A percentile compares a stretch with the other conserved stretches of the same genome.
These are phyloP conservation scores for Eruca vesicaria DNA, from an alignment of 441 rosid genomes.

Conservation along the genomic window DNA sequence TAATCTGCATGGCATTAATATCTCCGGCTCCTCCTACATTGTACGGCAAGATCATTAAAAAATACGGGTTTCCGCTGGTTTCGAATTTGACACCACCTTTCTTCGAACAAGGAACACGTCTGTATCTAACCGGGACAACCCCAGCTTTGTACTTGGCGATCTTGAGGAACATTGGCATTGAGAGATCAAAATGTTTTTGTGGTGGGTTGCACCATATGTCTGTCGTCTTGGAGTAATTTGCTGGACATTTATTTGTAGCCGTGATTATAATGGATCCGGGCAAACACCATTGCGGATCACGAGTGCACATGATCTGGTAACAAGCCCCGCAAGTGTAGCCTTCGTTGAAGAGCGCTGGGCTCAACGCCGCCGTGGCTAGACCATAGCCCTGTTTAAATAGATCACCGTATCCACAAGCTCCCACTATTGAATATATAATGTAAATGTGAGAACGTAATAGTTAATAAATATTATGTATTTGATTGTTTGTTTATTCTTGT, in stretches of 20 bases:
- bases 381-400: constrained; percentile 58
- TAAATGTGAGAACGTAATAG: background rate
- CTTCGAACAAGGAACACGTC: constrained; percentile 43
- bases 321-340: constrained; percentile 62
- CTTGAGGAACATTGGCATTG: constrained; percentile 46
- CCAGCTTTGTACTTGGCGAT: constrained; percentile 52
- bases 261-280: constrained; percentile 47
- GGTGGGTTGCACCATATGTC: constrained; percentile 69
- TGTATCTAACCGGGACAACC: constrained; percentile 46
- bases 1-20: constrained; percentile 34
- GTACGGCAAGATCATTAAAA: constrained; percentile 36
- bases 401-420: constrained; percentile 67
- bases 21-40: constrained; percentile 66
- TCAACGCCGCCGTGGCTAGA: constrained; percentile 52
- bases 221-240: constrained; percentile 24
- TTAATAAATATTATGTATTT: background rate
- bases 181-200: constrained; percentile 51
- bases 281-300: constrained; percentile 48
- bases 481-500: background rate
- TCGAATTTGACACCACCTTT: constrained; percentile 56
- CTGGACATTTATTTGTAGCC: constrained; percentile 71
- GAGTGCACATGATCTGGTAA: constrained; percentile 47
- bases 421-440: too few species aligned
- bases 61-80: constrained; percentile 48
- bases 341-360: constrained; percentile 58